Evolutionary conservation across 2,329 filamentous ascomycete genomes (phyloP).

Genomic region (Fusarium sp.): DNA sequence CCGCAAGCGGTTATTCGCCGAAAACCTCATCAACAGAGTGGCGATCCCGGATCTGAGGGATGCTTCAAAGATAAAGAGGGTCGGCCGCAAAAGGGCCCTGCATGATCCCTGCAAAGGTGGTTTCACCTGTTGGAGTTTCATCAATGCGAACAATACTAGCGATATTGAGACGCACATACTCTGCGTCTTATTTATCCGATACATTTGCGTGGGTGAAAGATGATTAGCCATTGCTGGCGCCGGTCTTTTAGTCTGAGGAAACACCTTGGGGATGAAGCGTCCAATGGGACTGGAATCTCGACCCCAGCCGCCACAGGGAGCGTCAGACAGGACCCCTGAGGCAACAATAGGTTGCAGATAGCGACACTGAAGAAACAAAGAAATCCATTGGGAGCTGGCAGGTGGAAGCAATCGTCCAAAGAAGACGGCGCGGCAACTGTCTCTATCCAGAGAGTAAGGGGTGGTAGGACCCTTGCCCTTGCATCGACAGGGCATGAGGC

Average conservation of each 20-base stretch:
- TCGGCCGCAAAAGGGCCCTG: neutral
- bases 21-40: neutral
- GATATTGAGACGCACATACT: neutral
- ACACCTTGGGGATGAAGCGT: no score
- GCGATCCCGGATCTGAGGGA: neutral
- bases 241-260: neutral
- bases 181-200: neutral
- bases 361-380: neutral
- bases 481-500: neutral
- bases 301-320: constrained; percentile 1
- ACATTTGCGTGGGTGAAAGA: neutral
- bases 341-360: neutral
- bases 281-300: neutral
- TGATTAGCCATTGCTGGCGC: neutral
- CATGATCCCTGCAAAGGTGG: constrained; percentile 7
- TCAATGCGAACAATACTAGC: neutral
- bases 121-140: constrained; percentile 17
- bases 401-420: neutral
- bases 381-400: neutral
- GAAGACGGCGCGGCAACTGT: neutral
- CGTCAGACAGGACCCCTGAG: neutral
- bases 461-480: neutral
- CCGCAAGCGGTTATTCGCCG: neutral
- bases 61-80: constrained; percentile 20
- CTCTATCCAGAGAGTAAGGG: neutral